Base-by-base conservation (phyloP, 1,284 basidiomycete species). In the Irpex sp. region DNA sequence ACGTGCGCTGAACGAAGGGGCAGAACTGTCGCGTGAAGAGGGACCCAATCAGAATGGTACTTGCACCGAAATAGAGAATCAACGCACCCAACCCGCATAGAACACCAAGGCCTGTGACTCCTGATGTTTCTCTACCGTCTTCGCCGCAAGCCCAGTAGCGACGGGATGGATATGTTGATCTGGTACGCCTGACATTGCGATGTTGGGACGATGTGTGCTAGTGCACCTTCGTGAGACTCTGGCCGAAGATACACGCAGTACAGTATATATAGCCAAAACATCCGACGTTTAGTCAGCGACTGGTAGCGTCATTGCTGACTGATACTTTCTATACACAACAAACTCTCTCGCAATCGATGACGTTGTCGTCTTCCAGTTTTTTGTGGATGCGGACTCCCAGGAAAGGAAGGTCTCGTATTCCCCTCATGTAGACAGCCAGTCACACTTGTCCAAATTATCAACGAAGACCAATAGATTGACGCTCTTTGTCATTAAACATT, bases 1-100 rank as follows among this genome's bases (percentile, higher is more conserved):
- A 91, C 2, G 78, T 78, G n/a, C 88, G 77, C 67, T 89, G 87
- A 5, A 86, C 86, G 65, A 80, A 90, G 0, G 88, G 88, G 67
- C 88, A 89, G 72, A 90, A 90, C 85, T 86, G 56, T 26, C 5
- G 33, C 2, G 33, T 1, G 33, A 35, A 31, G 21, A 56, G 21
- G 17, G 19, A 17, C 57, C 15, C 50, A 50, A n/a, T 36, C 37
- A 54, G 5, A 61, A 3, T 9, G 17, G 4, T 17, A 17, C 0
- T 33, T 17, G 55, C 7, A 26, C 3, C 11, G 55, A n/a, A 21
- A 70, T 17, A 15, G 9, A n/a, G 13, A 56, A 37, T 35, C 1
- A 19, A 35, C 80, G 36, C 64, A 83, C 84, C 83, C 86, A 89
- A 63, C 86, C 86, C 2, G 83, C 76, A 68, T 85, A 87, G 68